Percentiles rank a stretch among this genome's conserved stretches.
Evolutionary conservation across 169 alveolate species (phyloP).

Genomic region (Babesia gibsoni): DNA sequence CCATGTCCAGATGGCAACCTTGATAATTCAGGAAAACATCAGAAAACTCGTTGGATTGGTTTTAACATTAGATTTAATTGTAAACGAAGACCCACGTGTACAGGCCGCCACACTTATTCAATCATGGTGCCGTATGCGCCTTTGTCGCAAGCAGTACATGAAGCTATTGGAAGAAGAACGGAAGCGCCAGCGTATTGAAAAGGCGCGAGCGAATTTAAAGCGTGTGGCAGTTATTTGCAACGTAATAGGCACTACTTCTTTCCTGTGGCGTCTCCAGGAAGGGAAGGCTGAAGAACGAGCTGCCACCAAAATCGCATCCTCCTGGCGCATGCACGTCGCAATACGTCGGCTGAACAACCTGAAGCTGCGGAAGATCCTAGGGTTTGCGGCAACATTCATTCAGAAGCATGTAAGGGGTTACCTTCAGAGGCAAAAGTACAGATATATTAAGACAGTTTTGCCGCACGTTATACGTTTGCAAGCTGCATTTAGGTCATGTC

Average conservation of each 20-base stretch:
- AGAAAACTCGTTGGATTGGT: conserved; percentile 41
- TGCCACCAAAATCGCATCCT: conserved; percentile 49
- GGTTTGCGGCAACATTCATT: conserved; percentile 56
- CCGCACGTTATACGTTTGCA: conserved; percentile 41
- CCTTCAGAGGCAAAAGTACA: conserved; percentile 21
- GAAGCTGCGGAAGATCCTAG: conserved; percentile 17
- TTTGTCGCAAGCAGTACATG: conserved; percentile 29
- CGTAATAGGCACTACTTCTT: conserved; percentile 9
- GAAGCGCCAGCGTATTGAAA: not conserved
- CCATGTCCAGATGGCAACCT: conserved; percentile 21
- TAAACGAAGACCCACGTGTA: conserved; percentile 26
- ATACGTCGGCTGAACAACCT: conserved; percentile 34
- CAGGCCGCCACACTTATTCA: conserved; percentile 34
- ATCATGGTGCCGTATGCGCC: conserved; percentile 38
- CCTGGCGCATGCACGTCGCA: conserved; percentile 59
- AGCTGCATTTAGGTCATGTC: conserved; percentile 24
- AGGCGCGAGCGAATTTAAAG: conserved; percentile 9
- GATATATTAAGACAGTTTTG: not conserved
- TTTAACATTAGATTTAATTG: conserved; percentile 5
- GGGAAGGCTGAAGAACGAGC: conserved; percentile 21
- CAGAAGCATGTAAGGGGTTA: conserved; percentile 62
- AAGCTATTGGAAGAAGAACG: conserved; percentile 8
- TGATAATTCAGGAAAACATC: not conserved
- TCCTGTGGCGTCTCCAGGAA: conserved; percentile 1
- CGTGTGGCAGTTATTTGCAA: not conserved